Base-by-base conservation (phyloP, 306 rosid genomes). In the Castanea mollissima region DNA sequence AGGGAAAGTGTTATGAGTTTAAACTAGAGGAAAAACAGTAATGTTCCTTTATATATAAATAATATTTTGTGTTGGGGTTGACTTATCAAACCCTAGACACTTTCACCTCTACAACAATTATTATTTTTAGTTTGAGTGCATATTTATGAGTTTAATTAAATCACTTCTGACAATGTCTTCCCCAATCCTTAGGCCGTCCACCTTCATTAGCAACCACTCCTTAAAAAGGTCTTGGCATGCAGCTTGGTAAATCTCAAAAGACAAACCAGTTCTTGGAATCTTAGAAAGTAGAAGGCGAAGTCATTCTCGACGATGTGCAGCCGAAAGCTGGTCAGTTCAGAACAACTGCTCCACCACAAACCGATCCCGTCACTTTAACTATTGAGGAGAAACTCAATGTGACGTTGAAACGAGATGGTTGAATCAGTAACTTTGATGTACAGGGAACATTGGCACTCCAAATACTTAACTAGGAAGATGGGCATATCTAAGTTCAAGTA, bases 371-470 rank as follows among this genome's bases (percentile, higher is more conserved):
- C 83, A 93, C 99, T 80, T 84, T 95, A 88, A 89, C 88, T 51
- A 96, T 87, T 11, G 99, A 95, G 86, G 99, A 95, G 96, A 92
- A 92, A 82, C 88, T 95, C 76, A 95, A 89, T 21, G 94, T 95
- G 55, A 78, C 90, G 35, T 94, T 95, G 55, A 93, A 93, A 89
- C 89, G 97, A 78, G 99, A 95, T 81, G 99, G 98, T 65, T 98
- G 99, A 70, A 92, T 92, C 20, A 79, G 94, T 87, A 95, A 80
- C 83, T 92, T 95, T 85, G 99, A 95, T 85, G 92, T 93, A 71
- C 99, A 95, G 81, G 99, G 98, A 55, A 85, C 94, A 79, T 72
- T 92, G 79, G 88, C 94, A 44, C 93, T 95, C 74, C 99, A 95
- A 85, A 95, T 95, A 84, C 93, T 91, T 79, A 91, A 92, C 87